A percentile compares a stretch with the other conserved stretches of the same genome.
Conservation (phyloP, 73 alveolate genomes). For the Vitrella brassicaformis region DNA sequence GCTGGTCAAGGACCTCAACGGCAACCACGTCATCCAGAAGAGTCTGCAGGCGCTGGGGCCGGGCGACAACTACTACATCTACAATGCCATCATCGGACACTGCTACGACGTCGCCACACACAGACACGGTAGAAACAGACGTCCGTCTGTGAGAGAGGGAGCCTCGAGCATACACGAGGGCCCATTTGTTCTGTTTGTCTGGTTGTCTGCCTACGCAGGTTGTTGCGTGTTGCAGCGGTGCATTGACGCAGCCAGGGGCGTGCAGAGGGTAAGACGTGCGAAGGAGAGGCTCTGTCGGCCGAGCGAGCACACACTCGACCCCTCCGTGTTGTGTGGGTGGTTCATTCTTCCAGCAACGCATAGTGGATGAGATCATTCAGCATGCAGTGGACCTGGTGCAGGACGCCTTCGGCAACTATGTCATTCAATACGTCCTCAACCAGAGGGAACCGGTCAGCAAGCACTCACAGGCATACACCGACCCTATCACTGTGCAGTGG, state of each 20-base stretch:
- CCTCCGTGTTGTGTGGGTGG: conserved; percentile 1
- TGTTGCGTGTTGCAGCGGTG: conserved; percentile 72
- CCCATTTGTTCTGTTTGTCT: too few relatives aligned
- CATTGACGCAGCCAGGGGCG: conserved; percentile 45
- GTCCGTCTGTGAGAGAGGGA: too few relatives aligned
- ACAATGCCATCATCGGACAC: conserved; percentile 45
- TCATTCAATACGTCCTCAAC: conserved; percentile 50
- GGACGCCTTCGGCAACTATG: conserved; percentile 75
- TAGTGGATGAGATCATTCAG: conserved; percentile 45
- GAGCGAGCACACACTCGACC: too few relatives aligned
- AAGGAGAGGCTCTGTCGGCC: too few relatives aligned
- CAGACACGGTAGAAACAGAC: conserved; percentile 78
- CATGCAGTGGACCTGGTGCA: conserved; percentile 38
- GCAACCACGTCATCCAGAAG: conserved; percentile 63
- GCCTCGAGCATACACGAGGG: too few relatives aligned
- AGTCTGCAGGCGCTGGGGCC: conserved; percentile 37
- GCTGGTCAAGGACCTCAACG: conserved; percentile 57
- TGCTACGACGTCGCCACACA: conserved; percentile 52
- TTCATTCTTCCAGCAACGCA: background rate
- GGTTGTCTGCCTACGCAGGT: too few relatives aligned
- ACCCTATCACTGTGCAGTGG: too few relatives aligned
- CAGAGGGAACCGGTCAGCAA: conserved; percentile 1
- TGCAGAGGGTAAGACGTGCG: conserved; percentile 30
- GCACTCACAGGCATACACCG: too few relatives aligned
- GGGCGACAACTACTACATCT: conserved; percentile 44